Evolutionary conservation across 306 rosid genomes (phyloP).

Genomic region (Albizia julibrissin): DNA sequence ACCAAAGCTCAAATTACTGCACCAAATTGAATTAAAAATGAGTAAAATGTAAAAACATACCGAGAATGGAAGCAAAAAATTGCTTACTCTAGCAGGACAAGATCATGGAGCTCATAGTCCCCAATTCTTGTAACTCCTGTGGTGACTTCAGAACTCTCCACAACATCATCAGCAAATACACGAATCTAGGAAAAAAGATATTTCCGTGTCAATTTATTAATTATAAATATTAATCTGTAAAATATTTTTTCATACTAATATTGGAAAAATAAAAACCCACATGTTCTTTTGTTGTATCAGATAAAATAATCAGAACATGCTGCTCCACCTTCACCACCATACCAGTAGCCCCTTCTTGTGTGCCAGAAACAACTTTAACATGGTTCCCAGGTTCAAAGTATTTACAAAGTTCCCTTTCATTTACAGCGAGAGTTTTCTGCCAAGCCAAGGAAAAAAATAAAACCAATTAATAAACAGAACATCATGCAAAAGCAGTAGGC

Average conservation of each 20-base stretch:
- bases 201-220: slow-evolving; percentile 22
- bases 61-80: slow-evolving; percentile 6
- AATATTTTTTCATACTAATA: neutral
- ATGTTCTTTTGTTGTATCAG: slow-evolving; percentile 96
- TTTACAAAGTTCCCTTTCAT: slow-evolving; percentile 91
- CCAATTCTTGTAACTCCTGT: slow-evolving; percentile 93
- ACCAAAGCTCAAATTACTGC: slow-evolving; percentile 92
- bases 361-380: slow-evolving; percentile 92
- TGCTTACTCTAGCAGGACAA: slow-evolving; percentile 91
- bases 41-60: slow-evolving; percentile 24
- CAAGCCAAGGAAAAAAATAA: neutral
- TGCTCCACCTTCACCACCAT: slow-evolving; percentile 99
- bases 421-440: slow-evolving; percentile 82
- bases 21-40: slow-evolving; percentile 37
- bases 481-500: slow-evolving; percentile 7
- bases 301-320: slow-evolving; percentile 88
- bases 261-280: slow-evolving; percentile 53
- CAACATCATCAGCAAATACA: slow-evolving; percentile 98
- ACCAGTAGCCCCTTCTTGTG: slow-evolving; percentile 98
- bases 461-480: slow-evolving; percentile 23
- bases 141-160: slow-evolving; percentile 97
- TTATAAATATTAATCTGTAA: slow-evolving; percentile 17
- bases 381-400: slow-evolving; percentile 98
- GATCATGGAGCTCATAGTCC: slow-evolving; percentile 96
- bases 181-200: slow-evolving; percentile 63